These are phyloP conservation scores for Phyllosticta capitalensis DNA, from an alignment of 2,329 filamentous ascomycete species.

Conservation along the genomic window DNA sequence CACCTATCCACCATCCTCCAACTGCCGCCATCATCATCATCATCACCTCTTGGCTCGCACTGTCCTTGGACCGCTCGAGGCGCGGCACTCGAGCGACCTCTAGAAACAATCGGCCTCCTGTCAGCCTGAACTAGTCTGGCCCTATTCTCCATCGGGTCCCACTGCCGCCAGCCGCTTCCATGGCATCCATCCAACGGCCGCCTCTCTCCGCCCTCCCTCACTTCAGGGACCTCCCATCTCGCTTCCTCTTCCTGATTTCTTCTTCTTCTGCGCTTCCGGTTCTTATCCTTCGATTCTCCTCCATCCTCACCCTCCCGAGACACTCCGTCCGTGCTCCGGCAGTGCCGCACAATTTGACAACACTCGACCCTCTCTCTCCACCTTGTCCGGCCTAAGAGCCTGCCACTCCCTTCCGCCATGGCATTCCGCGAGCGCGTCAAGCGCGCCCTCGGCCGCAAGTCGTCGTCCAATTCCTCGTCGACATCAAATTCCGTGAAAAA, in stretches of 20 bases:
- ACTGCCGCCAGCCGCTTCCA: neutral
- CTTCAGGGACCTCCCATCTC: neutral
- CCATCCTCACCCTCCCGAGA: neutral
- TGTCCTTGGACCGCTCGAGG: neutral
- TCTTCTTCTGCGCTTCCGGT: neutral
- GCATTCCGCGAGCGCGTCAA: slow-evolving; percentile 38
- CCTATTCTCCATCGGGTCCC: neutral
- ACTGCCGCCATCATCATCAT: neutral
- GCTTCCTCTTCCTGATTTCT: neutral
- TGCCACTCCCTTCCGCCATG: slow-evolving; percentile 24
- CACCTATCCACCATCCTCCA: neutral
- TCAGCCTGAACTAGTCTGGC: neutral
- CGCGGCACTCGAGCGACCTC: neutral
- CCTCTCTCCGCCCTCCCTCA: neutral
- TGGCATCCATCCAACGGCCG: neutral
- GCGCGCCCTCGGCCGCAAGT: slow-evolving; percentile 32
- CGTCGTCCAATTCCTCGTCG: slow-evolving; percentile 16
- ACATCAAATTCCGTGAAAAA: slow-evolving; percentile 20
- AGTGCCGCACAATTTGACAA: neutral
- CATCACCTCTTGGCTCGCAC: neutral
- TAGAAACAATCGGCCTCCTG: neutral
- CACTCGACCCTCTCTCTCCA: neutral
- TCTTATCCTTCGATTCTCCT: neutral
- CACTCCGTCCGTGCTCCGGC: neutral
- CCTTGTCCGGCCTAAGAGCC: slow-evolving; percentile 1